phyloP scores from a whole-genome alignment of 2,329 filamentous ascomycete species.

The Bipolaris sorokiniana region DNA sequence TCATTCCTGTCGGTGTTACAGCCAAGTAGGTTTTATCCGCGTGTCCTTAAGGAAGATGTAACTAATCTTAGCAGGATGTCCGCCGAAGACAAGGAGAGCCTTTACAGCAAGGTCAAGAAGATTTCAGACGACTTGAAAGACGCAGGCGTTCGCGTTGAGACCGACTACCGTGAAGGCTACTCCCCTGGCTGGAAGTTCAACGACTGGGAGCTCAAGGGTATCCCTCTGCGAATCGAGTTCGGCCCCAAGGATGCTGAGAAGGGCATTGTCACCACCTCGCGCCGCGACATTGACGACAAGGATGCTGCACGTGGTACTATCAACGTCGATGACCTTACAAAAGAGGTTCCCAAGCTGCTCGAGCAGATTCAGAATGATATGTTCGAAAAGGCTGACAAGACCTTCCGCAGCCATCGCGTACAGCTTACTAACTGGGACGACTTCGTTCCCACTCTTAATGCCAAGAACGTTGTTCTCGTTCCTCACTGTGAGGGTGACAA shows the following conservation, averaged over 20 bases:
- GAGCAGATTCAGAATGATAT: conserved; percentile 90
- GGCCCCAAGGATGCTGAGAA: conserved; percentile 92
- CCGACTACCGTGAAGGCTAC: conserved; percentile 87
- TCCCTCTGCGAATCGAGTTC: conserved; percentile 92
- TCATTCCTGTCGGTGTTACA: conserved; percentile 92
- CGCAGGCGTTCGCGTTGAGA: conserved; percentile 76
- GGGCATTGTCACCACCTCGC: conserved; percentile 80
- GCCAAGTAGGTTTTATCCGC: conserved; percentile 69
- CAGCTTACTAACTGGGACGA: conserved; percentile 85
- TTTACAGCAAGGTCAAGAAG: conserved; percentile 76
- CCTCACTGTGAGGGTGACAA: conserved; percentile 83
- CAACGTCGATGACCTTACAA: conserved; percentile 73
- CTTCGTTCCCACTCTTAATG: conserved; percentile 86
- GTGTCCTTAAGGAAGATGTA: neutral
- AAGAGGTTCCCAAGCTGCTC: conserved; percentile 78
- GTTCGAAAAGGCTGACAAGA: conserved; percentile 73
- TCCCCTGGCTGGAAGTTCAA: conserved; percentile 97
- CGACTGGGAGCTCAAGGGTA: conserved; percentile 96
- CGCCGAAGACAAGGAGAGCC: conserved; percentile 76
- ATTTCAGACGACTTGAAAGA: conserved; percentile 73
- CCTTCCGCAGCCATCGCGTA: conserved; percentile 81
- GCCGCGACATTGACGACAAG: conserved; percentile 86
- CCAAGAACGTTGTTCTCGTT: conserved; percentile 90
- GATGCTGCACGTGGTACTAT: conserved; percentile 64
- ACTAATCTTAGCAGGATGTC: conserved; percentile 44